Evolutionary conservation across 305 asterid genomes (phyloP), one percentile per base, ranked within the genome.

Genomic region (Lippia alba): DNA sequence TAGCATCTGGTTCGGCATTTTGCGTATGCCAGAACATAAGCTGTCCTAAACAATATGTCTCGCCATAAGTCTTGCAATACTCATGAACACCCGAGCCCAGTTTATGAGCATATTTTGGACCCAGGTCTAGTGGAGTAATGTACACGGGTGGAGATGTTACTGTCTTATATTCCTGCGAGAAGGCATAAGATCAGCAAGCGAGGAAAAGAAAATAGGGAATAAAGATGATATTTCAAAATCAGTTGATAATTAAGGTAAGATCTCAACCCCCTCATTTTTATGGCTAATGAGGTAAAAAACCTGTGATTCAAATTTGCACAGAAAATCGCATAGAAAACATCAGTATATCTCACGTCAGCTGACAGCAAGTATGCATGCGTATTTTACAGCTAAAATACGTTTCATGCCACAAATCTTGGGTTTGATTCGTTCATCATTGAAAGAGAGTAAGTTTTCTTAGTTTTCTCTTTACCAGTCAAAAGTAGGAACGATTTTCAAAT

Each of bases 71-170:
- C 86, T 95, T 95, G 85, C 93, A 73, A 82, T 89, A 95, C 78
- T 95, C 96, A 33, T 92, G 96, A 70, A 82, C 84, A 54, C 91
- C 88, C 1, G 97, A 78, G 17, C 97, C 98, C 85, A 95, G 78
- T 83, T 88, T 92, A 69, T 86, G 88, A 46, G 96, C 91, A 70
- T 76, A 92, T 83, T 89, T 89, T 64, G 97, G 97, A 64, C 97
- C 94, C 30, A 95, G 93, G 83, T 95, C 99, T 41, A 90, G 96
- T 48, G 99, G 96, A 71, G 93, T 95, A 40, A 95, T 95, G 76
- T 83, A 61, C 68, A 95, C 97, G 32, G 98, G 98, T 14, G 98
- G 92, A 54, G 99, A 95, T 46, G 97, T 86, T 55, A 95, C 90
- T 59, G 71, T 80, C 74, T 80, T 75, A 83, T 95, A 95, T 77